Conservation (phyloP, 352 stramenopile genomes). For the Globisporangium solare region DNA sequence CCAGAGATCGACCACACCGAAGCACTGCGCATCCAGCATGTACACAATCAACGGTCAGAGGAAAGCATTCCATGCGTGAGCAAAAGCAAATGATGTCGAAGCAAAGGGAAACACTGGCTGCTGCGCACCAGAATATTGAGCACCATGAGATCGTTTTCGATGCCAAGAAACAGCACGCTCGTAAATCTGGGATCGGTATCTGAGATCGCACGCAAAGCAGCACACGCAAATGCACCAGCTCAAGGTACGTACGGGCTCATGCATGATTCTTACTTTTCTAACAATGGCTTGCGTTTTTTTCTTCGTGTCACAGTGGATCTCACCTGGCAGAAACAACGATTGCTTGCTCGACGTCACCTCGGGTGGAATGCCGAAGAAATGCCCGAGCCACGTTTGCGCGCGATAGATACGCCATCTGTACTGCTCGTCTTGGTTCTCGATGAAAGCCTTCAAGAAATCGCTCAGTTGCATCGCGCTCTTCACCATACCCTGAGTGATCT, state of each 20-base stretch:
- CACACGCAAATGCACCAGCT: neutral
- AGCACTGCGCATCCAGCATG: slow-evolving; percentile 33
- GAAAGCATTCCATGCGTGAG: slow-evolving; percentile 8
- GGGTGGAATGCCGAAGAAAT: slow-evolving; percentile 64
- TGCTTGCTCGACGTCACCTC: slow-evolving; percentile 68
- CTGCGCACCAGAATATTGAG: slow-evolving; percentile 78
- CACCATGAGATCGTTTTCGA: slow-evolving; percentile 87
- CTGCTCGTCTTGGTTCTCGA: slow-evolving; percentile 78
- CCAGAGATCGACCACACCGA: slow-evolving; percentile 65
- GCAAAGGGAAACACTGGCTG: neutral
- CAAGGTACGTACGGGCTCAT: neutral
- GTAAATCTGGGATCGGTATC: slow-evolving; percentile 55
- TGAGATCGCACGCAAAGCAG: slow-evolving; percentile 10
- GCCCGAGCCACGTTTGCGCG: slow-evolving; percentile 67
- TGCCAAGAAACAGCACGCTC: slow-evolving; percentile 60
- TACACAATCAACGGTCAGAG: neutral
- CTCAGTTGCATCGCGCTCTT: slow-evolving; percentile 44
- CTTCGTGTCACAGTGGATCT: neutral
- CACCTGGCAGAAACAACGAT: slow-evolving; percentile 64
- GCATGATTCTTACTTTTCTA: no score
- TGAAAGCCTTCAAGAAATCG: slow-evolving; percentile 81
- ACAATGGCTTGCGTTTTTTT: neutral
- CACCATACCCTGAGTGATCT: slow-evolving; percentile 49
- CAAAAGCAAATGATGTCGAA: neutral
- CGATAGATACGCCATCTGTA: slow-evolving; percentile 76